Evolutionary conservation across 2,329 filamentous ascomycete genomes (phyloP), one percentile per base, ranked within the genome.

Genomic region (Epichloe sp.): DNA sequence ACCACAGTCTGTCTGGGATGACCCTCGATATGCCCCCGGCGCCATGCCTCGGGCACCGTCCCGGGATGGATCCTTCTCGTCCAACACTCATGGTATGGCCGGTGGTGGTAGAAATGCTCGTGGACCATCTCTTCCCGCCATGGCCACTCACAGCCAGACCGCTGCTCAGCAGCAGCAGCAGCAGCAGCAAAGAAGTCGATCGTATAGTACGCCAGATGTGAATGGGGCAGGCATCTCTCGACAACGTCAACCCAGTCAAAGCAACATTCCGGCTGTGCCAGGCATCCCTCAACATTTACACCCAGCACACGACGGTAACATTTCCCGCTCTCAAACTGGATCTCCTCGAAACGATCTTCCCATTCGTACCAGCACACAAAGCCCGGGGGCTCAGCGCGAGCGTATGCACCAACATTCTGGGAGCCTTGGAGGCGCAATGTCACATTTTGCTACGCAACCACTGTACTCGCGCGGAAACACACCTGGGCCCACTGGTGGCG

Each of bases 131-230:
- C 73, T 94, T 58, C 86, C 86, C 43, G 84, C 80, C 17, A 83
- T 88, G 76, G 74, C 82, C 15, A 71, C 74, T 1, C 69, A 74
- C 56, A 67, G 77, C 60, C 70, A 80, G 58, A 71, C 75, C 59
- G 72, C 75, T 56, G 68, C 76, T 63, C 71, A 83, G 56, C 83
- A 37, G 48, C 41, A 23, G 23, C 23, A 23, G 23, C 23, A 23
- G 23, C 23, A 88, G 41, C 48, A 88, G 63, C 82, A 85, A 62
- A 79, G 89, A 57, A 84, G 87, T 69, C 80, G 93, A 56, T 95
- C 90, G 38, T 94, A 94, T 62, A 97, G 91, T 70, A 96, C 90
- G 56, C 91, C 93, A 7, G 90, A 97, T 65, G 95, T 95, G 59
- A 88, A 94, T 57, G 83, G 78, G 49, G 78, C 82, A 49, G 76